Evolutionary conservation across 345 rosid genomes (phyloP).

Genomic region (Lagerstroemia speciosa): DNA sequence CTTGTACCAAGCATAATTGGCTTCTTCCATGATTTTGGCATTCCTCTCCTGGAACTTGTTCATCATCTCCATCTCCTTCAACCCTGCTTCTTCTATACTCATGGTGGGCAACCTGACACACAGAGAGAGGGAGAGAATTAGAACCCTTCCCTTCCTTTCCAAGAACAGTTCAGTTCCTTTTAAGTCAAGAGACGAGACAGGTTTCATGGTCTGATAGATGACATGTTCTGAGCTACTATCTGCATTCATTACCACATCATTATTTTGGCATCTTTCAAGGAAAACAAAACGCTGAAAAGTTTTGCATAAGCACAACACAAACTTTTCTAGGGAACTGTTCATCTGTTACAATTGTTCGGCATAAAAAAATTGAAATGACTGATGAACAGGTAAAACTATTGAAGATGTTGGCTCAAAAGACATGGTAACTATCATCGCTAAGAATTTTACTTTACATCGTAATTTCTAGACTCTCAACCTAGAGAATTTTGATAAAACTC

Average conservation of each 20-base stretch:
- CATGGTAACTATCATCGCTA: too few relatives aligned
- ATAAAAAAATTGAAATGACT: too few relatives aligned
- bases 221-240: neutral
- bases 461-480: too few relatives aligned
- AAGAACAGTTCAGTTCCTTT: neutral
- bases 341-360: too few relatives aligned
- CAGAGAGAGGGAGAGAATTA: neutral
- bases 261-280: too few relatives aligned
- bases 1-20: constrained; percentile 77
- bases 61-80: constrained; percentile 90
- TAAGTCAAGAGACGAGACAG: neutral
- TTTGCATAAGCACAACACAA: neutral
- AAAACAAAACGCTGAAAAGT: neutral
- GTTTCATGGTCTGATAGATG: neutral
- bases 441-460: too few relatives aligned
- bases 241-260: too few relatives aligned
- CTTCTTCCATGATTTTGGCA: constrained; percentile 75
- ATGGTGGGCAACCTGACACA: constrained; percentile 79
- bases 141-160: neutral
- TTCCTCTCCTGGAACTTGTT: constrained; percentile 85
- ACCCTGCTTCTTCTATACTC: constrained; percentile 98
- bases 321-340: too few relatives aligned
- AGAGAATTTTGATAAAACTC: neutral
- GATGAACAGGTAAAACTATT: too few relatives aligned
- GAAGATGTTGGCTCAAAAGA: too few relatives aligned